Evolutionary conservation across 1,139 yeast genomes (phyloP), one percentile per base, ranked within the genome.

Genomic region (Taiozyma onychis): DNA sequence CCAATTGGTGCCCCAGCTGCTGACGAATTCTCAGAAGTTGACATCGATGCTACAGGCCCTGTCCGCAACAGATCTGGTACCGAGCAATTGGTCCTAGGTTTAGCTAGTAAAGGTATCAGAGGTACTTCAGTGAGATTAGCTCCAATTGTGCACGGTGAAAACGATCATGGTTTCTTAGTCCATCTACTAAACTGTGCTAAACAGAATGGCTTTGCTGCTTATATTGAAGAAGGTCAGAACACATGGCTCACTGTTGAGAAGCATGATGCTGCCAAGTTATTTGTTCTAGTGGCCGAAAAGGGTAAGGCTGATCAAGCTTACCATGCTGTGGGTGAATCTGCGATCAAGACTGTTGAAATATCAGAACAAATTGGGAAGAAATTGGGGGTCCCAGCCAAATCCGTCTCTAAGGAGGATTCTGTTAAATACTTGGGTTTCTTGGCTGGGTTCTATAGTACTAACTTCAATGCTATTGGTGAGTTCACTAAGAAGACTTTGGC

Each of bases 161-260:
- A 52, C 60, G 51, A 49, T 61, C 35, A 60, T 57, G 27, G 30
- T 9, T 39, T 48, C 62, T 26, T 53, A 14, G 6, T 14, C 4
- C 27, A 24, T 3, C 6, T 39, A 22, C 46, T 57, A 13, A 44
- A 45, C 3, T 26, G 39, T 4, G 63, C 64, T 10, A 51, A 56
- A 27, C 30, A 43, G 14, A 41, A 49, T 4, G 64, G 65, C 2
- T 52, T 45, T 22, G 56, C 65, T 9, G 52, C 49, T 10, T 65
- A 62, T 46, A 32, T 63, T 16, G 70, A 58, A 4, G 64, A 61
- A 7, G 73, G 72, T 11, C 35, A 48, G 10, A 61, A 60, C 48
- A 54, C 47, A 2, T 70, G 72, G 72, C 52, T 68, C 7, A 65
- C 70, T 4, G 66, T 66, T n/a, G 61, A 67, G 44, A 56, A 55